Evolutionary conservation across 495 filamentous ascomycete genomes (phyloP), one percentile per base, ranked within the genome.

Genomic region (Entonaema liquescens): DNA sequence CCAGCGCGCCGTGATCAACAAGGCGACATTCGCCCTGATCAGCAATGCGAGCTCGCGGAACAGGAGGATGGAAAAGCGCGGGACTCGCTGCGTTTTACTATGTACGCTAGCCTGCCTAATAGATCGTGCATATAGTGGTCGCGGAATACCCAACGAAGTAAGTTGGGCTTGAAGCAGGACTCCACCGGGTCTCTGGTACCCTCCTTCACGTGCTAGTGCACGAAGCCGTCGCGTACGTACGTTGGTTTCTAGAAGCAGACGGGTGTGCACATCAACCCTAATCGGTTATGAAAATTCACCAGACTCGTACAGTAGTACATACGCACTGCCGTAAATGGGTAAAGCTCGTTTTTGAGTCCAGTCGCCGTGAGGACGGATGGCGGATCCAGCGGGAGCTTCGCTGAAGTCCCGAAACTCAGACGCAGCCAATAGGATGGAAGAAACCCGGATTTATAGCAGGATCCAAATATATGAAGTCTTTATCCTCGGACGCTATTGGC

Each of bases 131-230:
- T 65, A 58, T 9, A 25, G 53, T 59, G 19, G 33, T 42, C 23
- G 26, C 53, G 65, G 60, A 58, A 72, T 72, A 61, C 69, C 69
- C 56, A 67, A 72, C 59, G 35, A 12, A 68, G 56, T 47, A 69
- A 40, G 58, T 68, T 73, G 61, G 70, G 70, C 67, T 68, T 38
- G 61, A 65, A 68, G 35, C 58, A 54, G 33, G 47, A 62, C 65
- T 73, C 70, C 70, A 73, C 70, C 57, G 33, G 2, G 35, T 53
- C 57, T 54, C 59, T 38, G 40, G 44, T 53, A 65, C 61, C 62
- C 65, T 62, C 65, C 57, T 65, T 66, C 61, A 67, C 64, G 61
- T 73, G 65, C 57, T 63, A 64, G 50, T 68, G 59, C 69, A 53
- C 38, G 54, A 64, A 62, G 54, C 35, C 35, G 35, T 72, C 38